These are phyloP conservation scores for Pleurotus giganteus DNA, from an alignment of 768 basidiomycete genomes.

Conservation along the genomic window DNA sequence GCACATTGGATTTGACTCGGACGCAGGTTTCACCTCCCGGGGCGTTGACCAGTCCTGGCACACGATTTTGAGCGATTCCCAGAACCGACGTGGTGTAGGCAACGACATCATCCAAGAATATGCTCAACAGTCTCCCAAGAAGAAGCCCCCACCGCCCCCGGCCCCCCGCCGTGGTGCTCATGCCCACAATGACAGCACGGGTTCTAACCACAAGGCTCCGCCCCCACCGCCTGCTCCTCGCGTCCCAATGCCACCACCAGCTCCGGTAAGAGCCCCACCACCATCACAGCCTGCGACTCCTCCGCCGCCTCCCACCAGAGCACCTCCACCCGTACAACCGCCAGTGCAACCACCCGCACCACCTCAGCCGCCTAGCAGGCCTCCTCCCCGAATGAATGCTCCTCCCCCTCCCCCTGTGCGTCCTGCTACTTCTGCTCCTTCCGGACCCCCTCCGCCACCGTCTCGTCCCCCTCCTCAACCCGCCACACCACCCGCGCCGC, in stretches of 20 bases:
- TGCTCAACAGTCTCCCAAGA: slow-evolving; percentile 41
- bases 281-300: slow-evolving; percentile 34
- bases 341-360: slow-evolving; percentile 16
- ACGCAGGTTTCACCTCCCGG: slow-evolving; percentile 81
- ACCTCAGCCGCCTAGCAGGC: slow-evolving; percentile 17
- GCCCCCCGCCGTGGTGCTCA: slow-evolving; percentile 46
- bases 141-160: slow-evolving; percentile 39
- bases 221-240: slow-evolving; percentile 33
- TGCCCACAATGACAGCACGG: slow-evolving; percentile 31
- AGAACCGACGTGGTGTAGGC: slow-evolving; percentile 55
- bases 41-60: slow-evolving; percentile 91
- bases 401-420: slow-evolving; percentile 42
- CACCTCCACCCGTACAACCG: slow-evolving; percentile 38
- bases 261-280: slow-evolving; percentile 30
- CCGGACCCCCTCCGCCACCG: slow-evolving; percentile 26
- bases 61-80: slow-evolving; percentile 43
- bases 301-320: slow-evolving; percentile 29
- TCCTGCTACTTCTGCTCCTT: slow-evolving; percentile 31
- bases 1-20: slow-evolving; percentile 91
- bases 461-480: slow-evolving; percentile 27
- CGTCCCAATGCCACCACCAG: slow-evolving; percentile 30
- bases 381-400: slow-evolving; percentile 18
- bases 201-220: slow-evolving; percentile 22
- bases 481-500: slow-evolving; percentile 37
- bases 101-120: slow-evolving; percentile 85